phyloP scores from a whole-genome alignment of 208 protist species.

The Leishmania guyanensis region DNA sequence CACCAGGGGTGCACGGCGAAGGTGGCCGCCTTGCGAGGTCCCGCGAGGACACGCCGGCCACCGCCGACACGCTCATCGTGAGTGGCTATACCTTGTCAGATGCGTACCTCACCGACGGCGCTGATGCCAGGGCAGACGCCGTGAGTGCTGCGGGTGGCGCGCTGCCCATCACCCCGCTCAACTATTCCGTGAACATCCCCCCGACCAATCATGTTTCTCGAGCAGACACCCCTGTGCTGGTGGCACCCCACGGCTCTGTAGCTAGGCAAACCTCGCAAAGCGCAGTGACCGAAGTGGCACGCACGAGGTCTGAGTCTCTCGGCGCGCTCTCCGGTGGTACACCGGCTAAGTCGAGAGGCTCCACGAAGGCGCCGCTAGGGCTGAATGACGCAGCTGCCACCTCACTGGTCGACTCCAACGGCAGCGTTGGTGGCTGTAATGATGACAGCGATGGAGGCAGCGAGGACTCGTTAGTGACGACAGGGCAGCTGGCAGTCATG shows the following conservation, averaged over 20 bases:
- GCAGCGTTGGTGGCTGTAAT: background rate
- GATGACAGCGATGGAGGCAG: background rate
- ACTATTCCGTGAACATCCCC: slow-evolving; percentile 19
- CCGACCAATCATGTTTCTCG: slow-evolving; percentile 17
- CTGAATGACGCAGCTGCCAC: background rate
- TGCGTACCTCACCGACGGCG: background rate
- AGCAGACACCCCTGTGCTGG: background rate
- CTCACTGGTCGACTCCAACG: background rate
- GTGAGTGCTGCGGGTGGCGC: background rate
- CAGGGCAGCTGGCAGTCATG: background rate
- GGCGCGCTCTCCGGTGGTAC: background rate
- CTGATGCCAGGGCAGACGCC: background rate
- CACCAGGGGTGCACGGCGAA: background rate
- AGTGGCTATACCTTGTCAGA: background rate
- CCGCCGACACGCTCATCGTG: slow-evolving; percentile 12
- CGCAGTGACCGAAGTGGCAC: background rate
- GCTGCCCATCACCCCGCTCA: slow-evolving; percentile 14
- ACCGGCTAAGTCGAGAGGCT: background rate
- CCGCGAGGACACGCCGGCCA: slow-evolving; percentile 6
- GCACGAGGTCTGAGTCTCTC: background rate
- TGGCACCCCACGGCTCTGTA: background rate
- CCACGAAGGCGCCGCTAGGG: background rate
- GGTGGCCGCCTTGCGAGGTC: no score
- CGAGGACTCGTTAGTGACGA: background rate
- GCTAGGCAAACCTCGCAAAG: background rate